A percentile compares a stretch with the other conserved stretches of the same genome.
These are phyloP conservation scores for Fusarium udum DNA, from an alignment of 2,329 filamentous ascomycete genomes.

Conservation along the genomic window DNA sequence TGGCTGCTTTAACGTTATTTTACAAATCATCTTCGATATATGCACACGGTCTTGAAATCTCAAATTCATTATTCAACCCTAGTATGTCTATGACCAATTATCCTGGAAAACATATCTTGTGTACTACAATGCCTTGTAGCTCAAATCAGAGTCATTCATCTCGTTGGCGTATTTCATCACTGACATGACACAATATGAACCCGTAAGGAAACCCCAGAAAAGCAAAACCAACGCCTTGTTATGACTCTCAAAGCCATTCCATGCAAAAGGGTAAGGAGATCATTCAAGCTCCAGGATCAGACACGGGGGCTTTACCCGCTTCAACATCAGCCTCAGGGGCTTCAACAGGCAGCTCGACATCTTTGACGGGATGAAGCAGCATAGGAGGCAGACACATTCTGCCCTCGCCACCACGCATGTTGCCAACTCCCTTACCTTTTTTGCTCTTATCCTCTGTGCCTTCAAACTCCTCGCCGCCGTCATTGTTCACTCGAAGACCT, in stretches of 20 bases:
- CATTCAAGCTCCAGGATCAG: constrained; percentile 57
- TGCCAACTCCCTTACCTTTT: constrained; percentile 58
- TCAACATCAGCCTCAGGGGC: constrained; percentile 59
- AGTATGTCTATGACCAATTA: constrained; percentile 20
- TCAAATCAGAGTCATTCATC: constrained; percentile 37
- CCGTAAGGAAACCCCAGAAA: constrained; percentile 14
- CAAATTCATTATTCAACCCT: constrained; percentile 11
- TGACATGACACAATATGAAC: constrained; percentile 31
- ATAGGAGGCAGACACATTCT: constrained; percentile 93
- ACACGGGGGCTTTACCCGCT: constrained; percentile 47
- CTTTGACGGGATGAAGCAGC: constrained; percentile 89
- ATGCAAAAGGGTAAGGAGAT: neutral
- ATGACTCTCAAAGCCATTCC: constrained; percentile 19
- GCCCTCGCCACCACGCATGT: constrained; percentile 75
- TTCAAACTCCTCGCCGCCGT: constrained; percentile 82
- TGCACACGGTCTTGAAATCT: neutral
- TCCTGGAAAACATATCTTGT: constrained; percentile 1
- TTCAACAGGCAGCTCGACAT: constrained; percentile 72
- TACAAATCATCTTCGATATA: neutral
- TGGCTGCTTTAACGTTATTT: neutral
- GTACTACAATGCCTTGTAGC: constrained; percentile 22
- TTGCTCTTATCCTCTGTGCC: constrained; percentile 62
- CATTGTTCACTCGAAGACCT: constrained; percentile 80
- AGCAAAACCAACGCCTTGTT: constrained; percentile 23
- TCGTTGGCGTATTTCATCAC: constrained; percentile 30